Conservation (phyloP, 2,329 filamentous ascomycete genomes). For the Herpotrichia juniperi region DNA sequence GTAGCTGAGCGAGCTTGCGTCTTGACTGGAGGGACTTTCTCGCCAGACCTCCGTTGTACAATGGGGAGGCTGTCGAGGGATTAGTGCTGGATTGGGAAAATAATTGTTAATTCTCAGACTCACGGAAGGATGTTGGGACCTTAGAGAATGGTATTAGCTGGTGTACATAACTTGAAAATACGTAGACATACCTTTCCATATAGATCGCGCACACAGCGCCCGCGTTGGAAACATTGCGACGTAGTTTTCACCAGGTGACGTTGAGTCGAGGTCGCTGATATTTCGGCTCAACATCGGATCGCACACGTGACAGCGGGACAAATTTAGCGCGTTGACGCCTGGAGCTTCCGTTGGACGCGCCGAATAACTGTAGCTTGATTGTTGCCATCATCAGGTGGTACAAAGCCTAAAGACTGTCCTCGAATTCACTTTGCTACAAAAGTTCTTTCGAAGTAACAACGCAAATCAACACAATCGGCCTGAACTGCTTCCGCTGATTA, state of each 20-base stretch:
- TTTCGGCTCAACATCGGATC: constrained; percentile 11
- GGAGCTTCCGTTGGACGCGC: not conserved
- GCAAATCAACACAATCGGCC: not conserved
- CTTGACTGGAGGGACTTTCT: constrained; percentile 73
- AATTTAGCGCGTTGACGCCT: constrained; percentile 1
- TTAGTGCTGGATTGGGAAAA: constrained; percentile 26
- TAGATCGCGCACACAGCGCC: constrained; percentile 69
- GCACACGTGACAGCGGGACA: constrained; percentile 33
- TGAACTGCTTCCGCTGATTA: not conserved
- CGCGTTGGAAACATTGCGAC: constrained; percentile 71
- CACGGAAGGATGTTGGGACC: constrained; percentile 75
- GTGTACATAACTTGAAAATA: constrained; percentile 2
- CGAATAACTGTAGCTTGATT: not conserved
- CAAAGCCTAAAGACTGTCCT: not conserved
- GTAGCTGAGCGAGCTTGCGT: constrained; percentile 89
- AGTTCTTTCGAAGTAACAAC: not conserved
- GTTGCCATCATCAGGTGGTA: not conserved
- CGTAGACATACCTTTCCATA: constrained; percentile 79
- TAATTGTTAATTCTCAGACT: constrained; percentile 38
- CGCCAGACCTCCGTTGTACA: constrained; percentile 63
- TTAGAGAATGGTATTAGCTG: constrained; percentile 43
- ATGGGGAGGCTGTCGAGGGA: constrained; percentile 64
- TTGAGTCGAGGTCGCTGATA: constrained; percentile 24
- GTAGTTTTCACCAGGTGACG: constrained; percentile 30
- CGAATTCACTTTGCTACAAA: not conserved